phyloP scores from a whole-genome alignment of 306 rosid genomes.

The Corylus americana region DNA sequence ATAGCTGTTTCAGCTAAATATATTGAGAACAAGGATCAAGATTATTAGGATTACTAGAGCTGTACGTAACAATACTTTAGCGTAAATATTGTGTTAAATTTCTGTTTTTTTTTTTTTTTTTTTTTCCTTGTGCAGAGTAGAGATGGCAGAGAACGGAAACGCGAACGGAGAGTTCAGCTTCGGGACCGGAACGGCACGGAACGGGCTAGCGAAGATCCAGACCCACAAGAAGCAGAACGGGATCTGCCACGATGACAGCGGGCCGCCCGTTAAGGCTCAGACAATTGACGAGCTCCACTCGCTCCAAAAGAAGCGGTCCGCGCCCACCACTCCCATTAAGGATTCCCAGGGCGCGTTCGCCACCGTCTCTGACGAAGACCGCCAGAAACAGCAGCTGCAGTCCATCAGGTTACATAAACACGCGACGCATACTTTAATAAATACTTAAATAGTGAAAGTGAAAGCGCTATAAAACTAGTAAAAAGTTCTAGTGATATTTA shows the following conservation, averaged over 20 bases:
- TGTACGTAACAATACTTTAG: too few relatives aligned
- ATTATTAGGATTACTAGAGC: too few relatives aligned
- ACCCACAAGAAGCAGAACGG: slow-evolving; percentile 41
- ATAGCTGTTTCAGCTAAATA: not conserved
- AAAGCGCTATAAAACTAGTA: not conserved
- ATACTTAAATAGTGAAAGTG: not conserved
- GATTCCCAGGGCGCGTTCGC: slow-evolving; percentile 39
- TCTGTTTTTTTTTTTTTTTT: too few relatives aligned
- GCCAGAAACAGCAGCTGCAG: slow-evolving; percentile 69
- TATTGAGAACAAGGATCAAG: too few relatives aligned
- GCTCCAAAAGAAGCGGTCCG: slow-evolving; percentile 69
- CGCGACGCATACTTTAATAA: not conserved
- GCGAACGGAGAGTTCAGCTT: slow-evolving; percentile 41
- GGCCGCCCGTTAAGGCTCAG: slow-evolving; percentile 64
- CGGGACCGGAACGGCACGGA: slow-evolving; percentile 22
- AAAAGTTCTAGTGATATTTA: too few relatives aligned
- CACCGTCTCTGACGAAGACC: slow-evolving; percentile 55
- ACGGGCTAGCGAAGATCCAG: slow-evolving; percentile 66
- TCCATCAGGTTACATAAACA: slow-evolving; percentile 60
- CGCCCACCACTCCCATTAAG: slow-evolving; percentile 71
- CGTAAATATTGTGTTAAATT: not conserved
- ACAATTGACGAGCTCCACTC: slow-evolving; percentile 88
- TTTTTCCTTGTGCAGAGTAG: not conserved
- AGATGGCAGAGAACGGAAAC: slow-evolving; percentile 36
- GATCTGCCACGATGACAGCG: slow-evolving; percentile 83